phyloP scores from a whole-genome alignment of 2,329 filamentous ascomycete species.

The Cadophora malorum region DNA sequence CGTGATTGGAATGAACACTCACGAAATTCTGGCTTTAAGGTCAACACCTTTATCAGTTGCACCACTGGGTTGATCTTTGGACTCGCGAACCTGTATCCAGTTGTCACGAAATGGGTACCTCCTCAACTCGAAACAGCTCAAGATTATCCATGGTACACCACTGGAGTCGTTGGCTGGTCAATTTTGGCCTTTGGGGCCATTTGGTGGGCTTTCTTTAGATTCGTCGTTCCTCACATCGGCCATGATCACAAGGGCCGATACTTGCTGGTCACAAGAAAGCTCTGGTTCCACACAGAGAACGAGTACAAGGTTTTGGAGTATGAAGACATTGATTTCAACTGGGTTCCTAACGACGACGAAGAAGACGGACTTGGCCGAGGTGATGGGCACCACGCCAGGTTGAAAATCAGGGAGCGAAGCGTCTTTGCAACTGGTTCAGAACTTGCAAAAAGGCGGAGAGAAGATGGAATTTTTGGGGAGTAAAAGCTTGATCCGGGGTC shows the following conservation, averaged over 20 bases:
- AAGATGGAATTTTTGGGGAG: not conserved
- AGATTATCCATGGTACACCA: too few relatives aligned
- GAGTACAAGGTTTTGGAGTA: not conserved
- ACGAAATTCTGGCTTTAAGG: not conserved
- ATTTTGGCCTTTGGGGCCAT: not conserved
- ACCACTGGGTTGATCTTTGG: not conserved
- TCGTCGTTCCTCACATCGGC: not conserved
- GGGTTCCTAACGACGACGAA: not conserved
- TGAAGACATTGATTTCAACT: not conserved
- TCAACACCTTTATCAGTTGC: not conserved
- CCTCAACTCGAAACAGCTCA: not conserved
- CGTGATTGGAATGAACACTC: not conserved
- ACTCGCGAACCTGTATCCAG: not conserved
- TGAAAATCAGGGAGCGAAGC: not conserved
- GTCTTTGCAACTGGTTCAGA: not conserved
- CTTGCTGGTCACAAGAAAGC: not conserved
- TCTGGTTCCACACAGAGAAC: not conserved
- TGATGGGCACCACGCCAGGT: not conserved
- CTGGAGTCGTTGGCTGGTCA: not conserved
- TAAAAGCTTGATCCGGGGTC: not conserved
- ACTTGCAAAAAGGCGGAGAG: not conserved
- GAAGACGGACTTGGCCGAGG: not conserved
- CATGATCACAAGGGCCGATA: not conserved
- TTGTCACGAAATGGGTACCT: not conserved
- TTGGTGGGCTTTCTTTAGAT: not conserved